phyloP scores from a whole-genome alignment of 1,284 basidiomycete genomes.

The Jaminaea rosea region DNA sequence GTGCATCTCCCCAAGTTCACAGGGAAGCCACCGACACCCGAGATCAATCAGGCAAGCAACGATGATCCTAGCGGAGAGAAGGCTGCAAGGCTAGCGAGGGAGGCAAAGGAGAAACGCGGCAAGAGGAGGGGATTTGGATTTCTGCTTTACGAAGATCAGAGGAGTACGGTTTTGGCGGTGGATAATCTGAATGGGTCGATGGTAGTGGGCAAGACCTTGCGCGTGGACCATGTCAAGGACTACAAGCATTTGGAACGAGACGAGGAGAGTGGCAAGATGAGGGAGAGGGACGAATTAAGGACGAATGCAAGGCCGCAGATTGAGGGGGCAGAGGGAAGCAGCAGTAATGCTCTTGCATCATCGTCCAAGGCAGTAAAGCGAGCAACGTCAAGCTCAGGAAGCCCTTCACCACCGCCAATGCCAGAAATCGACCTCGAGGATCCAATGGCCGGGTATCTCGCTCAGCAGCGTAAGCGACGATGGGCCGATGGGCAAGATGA shows the following conservation, averaged over 20 bases:
- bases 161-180: slow-evolving; percentile 87
- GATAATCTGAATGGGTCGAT: slow-evolving; percentile 95
- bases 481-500: slow-evolving; percentile 3
- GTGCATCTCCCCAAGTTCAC: slow-evolving; percentile 66
- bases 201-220: slow-evolving; percentile 72
- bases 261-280: slow-evolving; percentile 69
- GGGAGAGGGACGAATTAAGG: slow-evolving; percentile 60
- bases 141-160: slow-evolving; percentile 97
- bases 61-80: neutral
- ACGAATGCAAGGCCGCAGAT: slow-evolving; percentile 32
- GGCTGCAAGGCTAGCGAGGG: slow-evolving; percentile 1
- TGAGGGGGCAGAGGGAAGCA: slow-evolving; percentile 2
- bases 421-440: slow-evolving; percentile 78
- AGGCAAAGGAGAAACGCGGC: slow-evolving; percentile 63
- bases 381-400: slow-evolving; percentile 60
- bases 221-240: slow-evolving; percentile 84
- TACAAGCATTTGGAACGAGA: slow-evolving; percentile 79
- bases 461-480: slow-evolving; percentile 18
- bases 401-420: slow-evolving; percentile 16
- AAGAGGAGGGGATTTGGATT: slow-evolving; percentile 88
- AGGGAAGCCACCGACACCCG: neutral
- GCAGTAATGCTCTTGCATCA: neutral
- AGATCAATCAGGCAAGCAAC: neutral
- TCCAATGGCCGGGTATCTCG: slow-evolving; percentile 81
- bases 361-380: slow-evolving; percentile 57